Evolutionary conservation across 1,284 basidiomycete species (phyloP), one percentile per base, ranked within the genome.

Genomic region (Pseudozyma thailandica): DNA sequence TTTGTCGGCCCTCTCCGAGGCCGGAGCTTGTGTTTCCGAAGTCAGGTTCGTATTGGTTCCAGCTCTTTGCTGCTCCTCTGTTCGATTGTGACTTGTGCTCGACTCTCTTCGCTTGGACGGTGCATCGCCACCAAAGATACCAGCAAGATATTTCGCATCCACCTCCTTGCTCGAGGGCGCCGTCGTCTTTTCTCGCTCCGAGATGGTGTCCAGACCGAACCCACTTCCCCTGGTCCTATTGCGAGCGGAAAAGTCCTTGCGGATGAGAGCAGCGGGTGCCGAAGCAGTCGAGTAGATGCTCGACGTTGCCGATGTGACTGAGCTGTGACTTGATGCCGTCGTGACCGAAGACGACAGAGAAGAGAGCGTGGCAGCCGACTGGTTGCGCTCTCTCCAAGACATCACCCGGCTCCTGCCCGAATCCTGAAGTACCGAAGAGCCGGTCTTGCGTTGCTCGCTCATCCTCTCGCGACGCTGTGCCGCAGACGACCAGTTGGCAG

Each of bases 271-370:
- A 27, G 75, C 73, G 10, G 75, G 75, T 16, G 75, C 75, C 9
- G 75, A 77, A 2, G 73, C 61, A 4, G 75, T 77, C 41, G 72
- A 75, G 39, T 72, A 75, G 57, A 75, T 64, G 55, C 73, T 75
- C 28, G 68, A 68, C 9, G 66, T 58, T 9, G 66, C 69, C 10
- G 75, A 77, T 6, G 61, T 57, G 16, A 50, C 12, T 16, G 69
- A 69, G 39, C 61, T 62, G 33, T 50, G 52, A 23, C 58, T 71
- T 43, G 71, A 74, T 0, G 54, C 25, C 5, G 68, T 63, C 7
- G 57, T 66, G 35, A 47, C 50, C 30, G 64, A 74, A 10, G 68
- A 71, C 6, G 56, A 41, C 2, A 74, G 30, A 16, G 69, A 72
- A 2, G 62, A 62, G 12, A 74, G 23, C 4, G 72, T 71, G 5